These are phyloP conservation scores for Geotrichum bryndzae DNA, from an alignment of 1,139 yeast genomes.

Conservation along the genomic window DNA sequence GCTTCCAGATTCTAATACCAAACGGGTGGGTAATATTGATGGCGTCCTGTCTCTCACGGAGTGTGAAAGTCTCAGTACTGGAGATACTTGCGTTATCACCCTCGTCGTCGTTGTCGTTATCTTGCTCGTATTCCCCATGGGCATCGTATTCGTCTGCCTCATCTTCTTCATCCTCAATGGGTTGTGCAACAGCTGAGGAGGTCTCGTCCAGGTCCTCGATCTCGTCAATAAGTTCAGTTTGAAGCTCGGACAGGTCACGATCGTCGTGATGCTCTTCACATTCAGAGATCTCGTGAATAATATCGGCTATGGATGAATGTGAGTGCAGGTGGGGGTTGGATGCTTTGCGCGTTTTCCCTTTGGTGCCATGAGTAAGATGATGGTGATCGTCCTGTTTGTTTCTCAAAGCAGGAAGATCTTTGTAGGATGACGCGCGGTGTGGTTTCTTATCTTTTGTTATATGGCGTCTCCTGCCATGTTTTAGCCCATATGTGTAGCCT, in stretches of 20 bases:
- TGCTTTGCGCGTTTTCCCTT: constrained; percentile 4
- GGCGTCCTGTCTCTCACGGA: constrained; percentile 90
- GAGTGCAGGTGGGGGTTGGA: neutral
- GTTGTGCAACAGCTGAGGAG: constrained; percentile 17
- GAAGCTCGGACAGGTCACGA: neutral
- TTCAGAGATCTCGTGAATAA: constrained; percentile 11
- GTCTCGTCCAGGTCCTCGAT: constrained; percentile 15
- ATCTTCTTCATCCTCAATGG: neutral
- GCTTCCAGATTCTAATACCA: constrained; percentile 98
- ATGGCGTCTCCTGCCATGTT: constrained; percentile 31
- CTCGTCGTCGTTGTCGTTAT: constrained; percentile 25
- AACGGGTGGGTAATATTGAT: constrained; percentile 95
- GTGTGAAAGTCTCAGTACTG: constrained; percentile 67
- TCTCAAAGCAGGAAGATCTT: constrained; percentile 1
- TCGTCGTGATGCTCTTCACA: constrained; percentile 15
- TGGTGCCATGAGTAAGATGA: neutral
- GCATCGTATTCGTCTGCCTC: constrained; percentile 15
- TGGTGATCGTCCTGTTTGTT: neutral
- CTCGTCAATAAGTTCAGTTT: constrained; percentile 1
- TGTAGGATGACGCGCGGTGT: neutral
- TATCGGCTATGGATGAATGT: constrained; percentile 1
- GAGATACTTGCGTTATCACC: constrained; percentile 45
- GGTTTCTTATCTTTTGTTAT: constrained; percentile 3
- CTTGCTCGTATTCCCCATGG: constrained; percentile 28
- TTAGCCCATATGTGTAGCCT: constrained; percentile 66